Evolutionary conservation across 495 filamentous ascomycete genomes (phyloP), one percentile per base, ranked within the genome.

Genomic region (Extremus antarcticus): DNA sequence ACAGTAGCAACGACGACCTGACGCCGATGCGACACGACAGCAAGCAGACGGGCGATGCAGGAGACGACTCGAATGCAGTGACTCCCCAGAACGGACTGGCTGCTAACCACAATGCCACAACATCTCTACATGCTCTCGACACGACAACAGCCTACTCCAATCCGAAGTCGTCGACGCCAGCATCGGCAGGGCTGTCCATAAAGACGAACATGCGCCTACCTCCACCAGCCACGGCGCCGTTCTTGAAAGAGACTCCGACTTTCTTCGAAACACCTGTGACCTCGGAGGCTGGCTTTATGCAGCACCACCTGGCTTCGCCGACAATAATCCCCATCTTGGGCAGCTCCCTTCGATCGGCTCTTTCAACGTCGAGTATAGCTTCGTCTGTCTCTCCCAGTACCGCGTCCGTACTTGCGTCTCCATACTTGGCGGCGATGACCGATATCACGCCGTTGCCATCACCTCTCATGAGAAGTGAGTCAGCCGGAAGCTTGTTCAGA

Each of bases 381-480:
- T 64, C 58, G 9, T 84, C 81, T 4, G 63, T 79, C 21, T 85
- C 83, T 1, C 82, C 82, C 0, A 75, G 72, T 24, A 15, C 50
- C 10, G 50, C 11, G 32, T 84, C 83, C 13, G 68, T 70, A 1
- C 61, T 82, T 19, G 79, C 83, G 3, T 86, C 83, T 17, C 89
- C 90, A 1, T 80, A 84, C 55, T 76, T 94, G 39, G 81, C 82
- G 54, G 87, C 90, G 19, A 83, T 95, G 80, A 79, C 80, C 39
- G 88, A 95, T 63, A 83, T 98, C 54, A 98, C 92, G 3, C 92
- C 92, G 50, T 70, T 98, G 21, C 92, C 92, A 11, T 96, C 92
- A 3, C 92, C 92, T 8, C 77, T 96, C 39, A 73, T 87, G 54
- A 77, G 77, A 8, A 72, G 72, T 55, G 83, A 85, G 43, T 88